These are phyloP conservation scores for Scenedesmus sp. DNA, from an alignment of 163 green algal species.

Conservation along the genomic window DNA sequence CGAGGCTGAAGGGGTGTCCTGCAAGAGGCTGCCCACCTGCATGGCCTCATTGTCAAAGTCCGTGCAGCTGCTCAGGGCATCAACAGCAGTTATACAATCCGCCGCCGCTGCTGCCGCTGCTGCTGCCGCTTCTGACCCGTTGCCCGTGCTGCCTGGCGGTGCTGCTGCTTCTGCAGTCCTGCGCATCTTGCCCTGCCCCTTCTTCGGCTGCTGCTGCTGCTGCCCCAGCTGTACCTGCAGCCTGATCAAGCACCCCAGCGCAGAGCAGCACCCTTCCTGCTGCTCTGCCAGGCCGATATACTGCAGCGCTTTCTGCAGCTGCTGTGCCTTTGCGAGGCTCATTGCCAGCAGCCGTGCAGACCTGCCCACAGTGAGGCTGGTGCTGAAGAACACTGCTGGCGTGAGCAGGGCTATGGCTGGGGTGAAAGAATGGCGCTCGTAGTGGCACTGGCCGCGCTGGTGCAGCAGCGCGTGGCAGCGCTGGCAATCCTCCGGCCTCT, in stretches of 20 bases:
- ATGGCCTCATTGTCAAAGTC: not conserved
- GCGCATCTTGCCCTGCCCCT: not conserved
- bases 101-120: not conserved
- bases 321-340: not conserved
- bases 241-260: slow-evolving; percentile 3
- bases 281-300: slow-evolving; percentile 34
- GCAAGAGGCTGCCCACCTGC: slow-evolving; percentile 2
- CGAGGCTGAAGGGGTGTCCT: too few species aligned
- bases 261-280: not conserved
- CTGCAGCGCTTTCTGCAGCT: slow-evolving; percentile 2
- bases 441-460: slow-evolving; percentile 4
- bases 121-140: not conserved
- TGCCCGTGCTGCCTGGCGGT: not conserved
- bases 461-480: slow-evolving; percentile 29
- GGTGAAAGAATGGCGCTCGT: not conserved
- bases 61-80: not conserved
- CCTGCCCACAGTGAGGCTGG: slow-evolving; percentile 16
- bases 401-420: slow-evolving; percentile 12
- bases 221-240: slow-evolving; percentile 17
- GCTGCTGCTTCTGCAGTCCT: not conserved
- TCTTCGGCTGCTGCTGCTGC: not conserved
- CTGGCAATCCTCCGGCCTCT: not conserved
- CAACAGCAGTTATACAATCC: not conserved
- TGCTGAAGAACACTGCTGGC: slow-evolving; percentile 35
- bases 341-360: slow-evolving; percentile 38